phyloP scores from a whole-genome alignment of 2,329 filamentous ascomycete species.

The Fusarium coicis region DNA sequence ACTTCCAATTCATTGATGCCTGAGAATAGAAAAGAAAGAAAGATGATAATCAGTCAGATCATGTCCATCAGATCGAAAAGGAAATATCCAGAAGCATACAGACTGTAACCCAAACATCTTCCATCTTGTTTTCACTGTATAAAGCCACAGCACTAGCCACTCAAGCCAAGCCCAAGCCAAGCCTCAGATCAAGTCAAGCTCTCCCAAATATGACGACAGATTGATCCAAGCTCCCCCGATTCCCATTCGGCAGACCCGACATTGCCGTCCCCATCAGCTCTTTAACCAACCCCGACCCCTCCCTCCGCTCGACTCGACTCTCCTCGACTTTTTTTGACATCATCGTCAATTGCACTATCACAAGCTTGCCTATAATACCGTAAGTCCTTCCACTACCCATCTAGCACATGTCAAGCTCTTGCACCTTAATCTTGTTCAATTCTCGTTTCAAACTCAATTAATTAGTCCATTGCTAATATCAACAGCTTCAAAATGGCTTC shows the following conservation, averaged over 20 bases:
- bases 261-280: conserved; percentile 30
- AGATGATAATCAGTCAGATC: not conserved
- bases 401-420: no score
- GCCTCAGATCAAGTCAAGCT: not conserved
- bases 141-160: conserved; percentile 15
- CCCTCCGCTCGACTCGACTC: conserved; percentile 22
- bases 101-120: not conserved
- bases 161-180: not conserved
- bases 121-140: not conserved
- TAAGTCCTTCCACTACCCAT: no score
- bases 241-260: conserved; percentile 46
- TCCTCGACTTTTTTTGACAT: conserved; percentile 43
- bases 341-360: conserved; percentile 34
- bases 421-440: not conserved
- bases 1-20: rapidly evolving
- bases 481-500: conserved; percentile 67
- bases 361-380: not conserved
- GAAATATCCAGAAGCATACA: not conserved
- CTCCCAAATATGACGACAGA: not conserved
- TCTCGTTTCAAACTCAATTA: not conserved
- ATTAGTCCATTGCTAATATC: not conserved
- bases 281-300: conserved; percentile 20
- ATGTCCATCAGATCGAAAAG: not conserved
- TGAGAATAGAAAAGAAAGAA: rapidly evolving
- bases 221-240: conserved; percentile 9